Base-by-base conservation (phyloP, 306 rosid species). In the Calophaca sinica region DNA sequence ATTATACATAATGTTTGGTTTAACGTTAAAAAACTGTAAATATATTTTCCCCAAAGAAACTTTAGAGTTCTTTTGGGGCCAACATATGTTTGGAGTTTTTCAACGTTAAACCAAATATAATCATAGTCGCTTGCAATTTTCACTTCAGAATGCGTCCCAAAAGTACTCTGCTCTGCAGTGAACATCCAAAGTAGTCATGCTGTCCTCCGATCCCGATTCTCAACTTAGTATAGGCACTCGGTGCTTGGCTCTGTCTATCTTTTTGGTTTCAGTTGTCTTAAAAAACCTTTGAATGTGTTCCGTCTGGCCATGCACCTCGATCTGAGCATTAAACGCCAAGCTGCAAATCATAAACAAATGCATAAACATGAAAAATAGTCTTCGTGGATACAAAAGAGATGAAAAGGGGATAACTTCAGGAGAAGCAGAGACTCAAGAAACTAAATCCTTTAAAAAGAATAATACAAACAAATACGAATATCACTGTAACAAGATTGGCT, bases 341-440 rank as follows among this genome's bases (percentile, higher is more conserved):
- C 67, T 58, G 66, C 55, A 72, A 72, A 42, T n/a, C 32, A 72
- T 10, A 42, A 55, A 29, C 32, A 57, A 9, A 57, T 70, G 75
- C 20, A 41, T 38, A 48, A 39, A 70, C 26, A 69, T 51, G 4
- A 69, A 69, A 29, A 68, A 1, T 59, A 69, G 7, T 51, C n/a
- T 53, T 35, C 3, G n/a, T 36, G 28, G 29, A 51, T 13, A 20
- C 1, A 36, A 20, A 53, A 70, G 31, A 69, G 6, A 13, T 7
- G 33, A 69, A 35, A 69, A 8, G 10, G 15, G 62, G 15, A 10
- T 2, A 68, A 68, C 4, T n/a, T n/a, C n/a, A n/a, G n/a, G n/a
- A n/a, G n/a, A n/a, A n/a, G n/a, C n/a, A n/a, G n/a, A n/a, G n/a
- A n/a, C n/a, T n/a, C n/a, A n/a, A n/a, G n/a, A n/a, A n/a, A n/a